Evolutionary conservation across 495 filamentous ascomycete genomes (phyloP), one percentile per base, ranked within the genome.

Genomic region (Aspergillus hancockii): DNA sequence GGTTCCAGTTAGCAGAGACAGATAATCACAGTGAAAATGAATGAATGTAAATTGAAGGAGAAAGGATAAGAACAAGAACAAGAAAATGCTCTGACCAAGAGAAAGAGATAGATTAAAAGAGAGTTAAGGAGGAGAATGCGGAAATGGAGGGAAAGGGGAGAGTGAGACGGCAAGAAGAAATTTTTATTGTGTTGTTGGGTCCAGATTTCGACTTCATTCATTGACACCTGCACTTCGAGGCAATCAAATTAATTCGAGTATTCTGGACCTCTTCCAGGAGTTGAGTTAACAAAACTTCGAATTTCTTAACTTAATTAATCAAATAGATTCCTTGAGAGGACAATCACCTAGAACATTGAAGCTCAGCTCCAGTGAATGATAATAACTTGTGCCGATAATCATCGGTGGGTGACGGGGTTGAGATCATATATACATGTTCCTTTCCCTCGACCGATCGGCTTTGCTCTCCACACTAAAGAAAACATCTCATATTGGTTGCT

Each of bases 41-140:
- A 40, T 12, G 36, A 40, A 40, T 40, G 36, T 13, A 13, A n/a
- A 40, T 40, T n/a, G 10, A 13, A 40, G 36, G 10, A 13, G 16
- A 40, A n/a, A 40, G 36, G 16, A 40, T 4, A 40, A 40, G 12
- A 13, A n/a, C n/a, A n/a, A 10, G 36, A 40, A 4, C 12, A 40
- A 40, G 36, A 40, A 40, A 9, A 40, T 40, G 36, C 3, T 40
- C 16, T 40, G 9, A 9, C 2, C 16, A 13, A 40, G 3, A 13
- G 16, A 13, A 10, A 40, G 36, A 40, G 36, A 40, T 3, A 10
- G 36, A 40, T 2, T 4, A 40, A 40, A n/a, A 40, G 65, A 63
- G 60, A 56, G 60, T 52, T 53, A 56, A 54, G 58, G 57, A 59
- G 38, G 55, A 40, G 9, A 18, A 25, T n/a, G n/a, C n/a, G n/a